phyloP scores from a whole-genome alignment of 805 yeast genomes.

The Yarrowia deformans region DNA sequence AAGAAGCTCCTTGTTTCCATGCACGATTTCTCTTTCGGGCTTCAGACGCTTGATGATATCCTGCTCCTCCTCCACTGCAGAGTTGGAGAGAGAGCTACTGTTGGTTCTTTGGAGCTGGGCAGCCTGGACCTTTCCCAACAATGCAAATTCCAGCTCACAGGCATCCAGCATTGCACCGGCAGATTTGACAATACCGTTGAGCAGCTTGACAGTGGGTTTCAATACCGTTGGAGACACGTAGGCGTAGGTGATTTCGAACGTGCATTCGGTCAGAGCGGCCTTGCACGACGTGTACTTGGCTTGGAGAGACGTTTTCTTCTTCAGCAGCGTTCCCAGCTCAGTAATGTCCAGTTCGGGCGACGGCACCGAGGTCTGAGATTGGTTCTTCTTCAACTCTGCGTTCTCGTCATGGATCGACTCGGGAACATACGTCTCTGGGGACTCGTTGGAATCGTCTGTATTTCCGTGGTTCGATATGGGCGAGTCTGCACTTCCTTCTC shows the following conservation, averaged over 20 bases:
- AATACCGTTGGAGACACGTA: slow-evolving; percentile 56
- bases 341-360: slow-evolving; percentile 43
- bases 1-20: slow-evolving; percentile 51
- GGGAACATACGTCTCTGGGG: slow-evolving; percentile 29
- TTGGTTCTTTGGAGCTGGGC: slow-evolving; percentile 16
- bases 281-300: slow-evolving; percentile 51
- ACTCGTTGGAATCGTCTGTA: slow-evolving; percentile 21
- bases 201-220: slow-evolving; percentile 50
- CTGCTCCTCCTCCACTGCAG: slow-evolving; percentile 41
- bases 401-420: slow-evolving; percentile 4
- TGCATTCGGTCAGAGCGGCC: slow-evolving; percentile 56
- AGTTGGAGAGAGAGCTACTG: background rate
- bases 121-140: slow-evolving; percentile 46
- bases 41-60: slow-evolving; percentile 41
- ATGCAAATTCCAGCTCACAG: slow-evolving; percentile 56
- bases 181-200: slow-evolving; percentile 50
- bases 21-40: slow-evolving; percentile 51
- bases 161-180: slow-evolving; percentile 57
- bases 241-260: slow-evolving; percentile 59
- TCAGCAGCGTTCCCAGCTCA: slow-evolving; percentile 50
- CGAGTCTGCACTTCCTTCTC: background rate
- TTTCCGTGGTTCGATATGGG: slow-evolving; percentile 1
- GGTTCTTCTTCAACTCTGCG: background rate
- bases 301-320: slow-evolving; percentile 50
- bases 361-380: background rate